A percentile compares a stretch with the other conserved stretches of the same genome.
Evolutionary conservation across 2,329 filamentous ascomycete genomes (phyloP).

Genomic region (Aspergillus glaucus): DNA sequence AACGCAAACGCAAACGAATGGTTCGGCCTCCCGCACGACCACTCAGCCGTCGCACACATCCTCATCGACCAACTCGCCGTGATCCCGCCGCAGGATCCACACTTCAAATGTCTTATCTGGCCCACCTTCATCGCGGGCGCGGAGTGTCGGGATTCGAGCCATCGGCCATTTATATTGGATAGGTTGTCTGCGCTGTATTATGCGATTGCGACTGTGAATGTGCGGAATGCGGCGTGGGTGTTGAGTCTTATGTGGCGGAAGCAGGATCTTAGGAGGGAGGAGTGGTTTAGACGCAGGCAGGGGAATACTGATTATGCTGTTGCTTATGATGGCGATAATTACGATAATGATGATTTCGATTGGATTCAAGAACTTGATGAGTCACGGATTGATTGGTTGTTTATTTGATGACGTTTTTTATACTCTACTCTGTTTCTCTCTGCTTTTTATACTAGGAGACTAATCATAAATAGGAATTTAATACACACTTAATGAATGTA

Average conservation of each 20-base stretch:
- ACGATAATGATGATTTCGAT: slow-evolving; percentile 30
- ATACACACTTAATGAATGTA: background rate
- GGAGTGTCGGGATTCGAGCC: slow-evolving; percentile 28
- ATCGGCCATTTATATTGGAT: slow-evolving; percentile 28
- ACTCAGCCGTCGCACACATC: slow-evolving; percentile 22
- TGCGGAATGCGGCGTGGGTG: slow-evolving; percentile 36
- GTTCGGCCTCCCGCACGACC: slow-evolving; percentile 24
- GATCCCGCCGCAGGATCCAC: slow-evolving; percentile 28
- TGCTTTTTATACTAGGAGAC: too few species aligned
- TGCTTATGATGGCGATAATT: background rate
- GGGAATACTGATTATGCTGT: background rate
- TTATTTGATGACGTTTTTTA: slow-evolving; percentile 23
- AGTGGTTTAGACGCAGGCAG: background rate
- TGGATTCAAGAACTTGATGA: slow-evolving; percentile 37
- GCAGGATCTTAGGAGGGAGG: slow-evolving; percentile 23
- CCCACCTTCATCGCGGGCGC: slow-evolving; percentile 40
- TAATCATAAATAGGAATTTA: too few species aligned
- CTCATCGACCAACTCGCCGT: slow-evolving; percentile 32
- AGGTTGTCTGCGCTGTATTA: slow-evolving; percentile 30
- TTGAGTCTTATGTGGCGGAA: slow-evolving; percentile 36
- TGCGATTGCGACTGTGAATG: slow-evolving; percentile 31
- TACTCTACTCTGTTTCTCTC: background rate
- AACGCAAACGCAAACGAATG: slow-evolving; percentile 8
- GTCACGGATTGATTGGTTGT: slow-evolving; percentile 36
- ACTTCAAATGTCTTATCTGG: slow-evolving; percentile 41